Conservation (phyloP, 2,329 filamentous ascomycete species). For the Ustulina deusta region DNA sequence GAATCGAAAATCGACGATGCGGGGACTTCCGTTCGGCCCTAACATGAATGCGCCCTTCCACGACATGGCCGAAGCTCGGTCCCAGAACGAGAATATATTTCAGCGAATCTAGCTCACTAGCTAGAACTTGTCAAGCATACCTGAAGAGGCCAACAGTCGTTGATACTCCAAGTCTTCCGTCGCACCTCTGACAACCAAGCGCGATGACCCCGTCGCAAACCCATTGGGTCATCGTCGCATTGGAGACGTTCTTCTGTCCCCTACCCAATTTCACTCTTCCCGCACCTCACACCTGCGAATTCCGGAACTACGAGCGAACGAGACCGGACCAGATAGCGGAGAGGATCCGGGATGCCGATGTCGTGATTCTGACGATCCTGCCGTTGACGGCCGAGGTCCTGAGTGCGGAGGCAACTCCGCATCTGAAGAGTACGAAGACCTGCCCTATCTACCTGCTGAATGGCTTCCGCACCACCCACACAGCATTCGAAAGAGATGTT, state of each 20-base stretch:
- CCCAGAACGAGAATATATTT: constrained; percentile 8
- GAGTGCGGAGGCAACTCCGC: constrained; percentile 44
- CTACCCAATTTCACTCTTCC: constrained; percentile 48
- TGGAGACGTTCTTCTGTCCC: constrained; percentile 52
- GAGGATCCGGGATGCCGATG: constrained; percentile 53
- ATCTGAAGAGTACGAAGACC: constrained; percentile 43
- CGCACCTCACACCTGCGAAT: constrained; percentile 49
- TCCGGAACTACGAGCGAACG: constrained; percentile 48
- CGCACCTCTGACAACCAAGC: not conserved
- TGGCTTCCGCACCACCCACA: constrained; percentile 33
- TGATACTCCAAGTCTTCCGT: not conserved
- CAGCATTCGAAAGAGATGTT: not conserved
- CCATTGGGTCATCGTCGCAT: constrained; percentile 52
- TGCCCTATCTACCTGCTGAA: constrained; percentile 28
- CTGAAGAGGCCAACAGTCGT: not conserved
- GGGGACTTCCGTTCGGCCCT: constrained; percentile 8
- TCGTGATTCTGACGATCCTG: constrained; percentile 52
- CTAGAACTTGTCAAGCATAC: not conserved
- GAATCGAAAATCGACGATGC: not conserved
- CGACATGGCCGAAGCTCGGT: constrained; percentile 24
- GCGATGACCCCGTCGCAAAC: constrained; percentile 36
- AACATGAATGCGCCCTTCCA: constrained; percentile 29
- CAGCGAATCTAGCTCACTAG: not conserved
- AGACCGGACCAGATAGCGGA: constrained; percentile 44
- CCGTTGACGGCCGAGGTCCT: constrained; percentile 50